Evolutionary conservation across 139 green algal species (phyloP).

Genomic region (Chlorella sp.): DNA sequence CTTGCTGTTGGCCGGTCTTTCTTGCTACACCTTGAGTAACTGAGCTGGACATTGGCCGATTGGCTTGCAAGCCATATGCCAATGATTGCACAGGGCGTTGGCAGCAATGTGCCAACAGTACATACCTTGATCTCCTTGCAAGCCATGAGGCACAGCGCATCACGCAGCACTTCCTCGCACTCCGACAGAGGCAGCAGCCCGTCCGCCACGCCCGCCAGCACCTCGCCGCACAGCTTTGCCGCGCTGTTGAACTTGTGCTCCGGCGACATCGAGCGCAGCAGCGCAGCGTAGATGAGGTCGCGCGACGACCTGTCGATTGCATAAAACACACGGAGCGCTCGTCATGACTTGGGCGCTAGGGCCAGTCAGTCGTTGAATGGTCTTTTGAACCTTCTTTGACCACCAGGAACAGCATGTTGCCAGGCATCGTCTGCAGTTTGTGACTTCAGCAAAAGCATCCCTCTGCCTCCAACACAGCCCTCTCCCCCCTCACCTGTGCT

Average conservation of each 20-base stretch:
- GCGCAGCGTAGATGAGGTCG: slow-evolving; percentile 40
- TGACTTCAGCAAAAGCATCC: neutral
- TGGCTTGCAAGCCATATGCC: too few species aligned
- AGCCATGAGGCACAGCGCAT: slow-evolving; percentile 66
- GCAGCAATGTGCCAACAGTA: neutral
- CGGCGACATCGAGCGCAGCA: slow-evolving; percentile 68
- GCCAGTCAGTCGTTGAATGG: too few species aligned
- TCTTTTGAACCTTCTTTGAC: too few species aligned
- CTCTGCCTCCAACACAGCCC: neutral
- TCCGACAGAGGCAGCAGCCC: slow-evolving; percentile 56
- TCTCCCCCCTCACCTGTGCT: neutral
- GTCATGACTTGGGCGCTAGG: neutral
- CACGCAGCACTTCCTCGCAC: slow-evolving; percentile 62
- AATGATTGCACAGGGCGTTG: too few species aligned
- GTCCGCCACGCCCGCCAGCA: slow-evolving; percentile 66
- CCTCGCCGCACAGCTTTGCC: slow-evolving; percentile 48
- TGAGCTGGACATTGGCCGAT: too few species aligned
- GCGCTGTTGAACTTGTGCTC: slow-evolving; percentile 75
- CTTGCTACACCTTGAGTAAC: too few species aligned
- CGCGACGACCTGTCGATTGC: slow-evolving; percentile 23
- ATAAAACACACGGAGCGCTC: neutral
- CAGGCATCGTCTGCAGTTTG: neutral
- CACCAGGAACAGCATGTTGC: neutral
- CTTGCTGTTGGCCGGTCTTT: too few species aligned
- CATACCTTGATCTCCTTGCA: slow-evolving; percentile 65